Evolutionary conservation across 441 rosid species (phyloP).

Genomic region (Corymbia citriodora): DNA sequence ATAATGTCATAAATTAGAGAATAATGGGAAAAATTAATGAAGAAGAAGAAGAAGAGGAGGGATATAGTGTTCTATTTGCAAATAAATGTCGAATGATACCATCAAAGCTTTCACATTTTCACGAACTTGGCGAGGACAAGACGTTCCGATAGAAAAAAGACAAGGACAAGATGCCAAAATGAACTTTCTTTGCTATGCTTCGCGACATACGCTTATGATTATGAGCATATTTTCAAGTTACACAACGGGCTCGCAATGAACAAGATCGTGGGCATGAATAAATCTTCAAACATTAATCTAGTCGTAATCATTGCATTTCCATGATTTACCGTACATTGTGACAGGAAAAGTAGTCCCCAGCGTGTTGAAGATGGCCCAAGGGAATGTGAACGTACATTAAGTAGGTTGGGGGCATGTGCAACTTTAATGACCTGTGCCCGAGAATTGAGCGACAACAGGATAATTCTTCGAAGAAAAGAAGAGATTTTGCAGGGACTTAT

Average conservation of each 20-base stretch:
- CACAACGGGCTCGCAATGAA: not conserved
- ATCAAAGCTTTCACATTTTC: not conserved
- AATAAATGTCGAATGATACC: not conserved
- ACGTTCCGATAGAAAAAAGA: not conserved
- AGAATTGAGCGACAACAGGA: not conserved
- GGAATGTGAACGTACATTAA: not conserved
- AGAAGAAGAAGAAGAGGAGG: not conserved
- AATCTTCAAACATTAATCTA: not conserved
- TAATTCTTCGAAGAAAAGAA: not conserved
- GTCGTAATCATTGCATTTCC: not conserved
- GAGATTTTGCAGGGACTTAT: not conserved
- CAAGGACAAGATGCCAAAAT: not conserved
- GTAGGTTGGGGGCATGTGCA: not conserved
- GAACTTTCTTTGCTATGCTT: not conserved
- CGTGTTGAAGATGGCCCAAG: not conserved
- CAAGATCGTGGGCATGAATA: not conserved
- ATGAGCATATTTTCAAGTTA: not conserved
- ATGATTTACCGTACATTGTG: not conserved
- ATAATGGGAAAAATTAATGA: not conserved
- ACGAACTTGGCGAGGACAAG: not conserved
- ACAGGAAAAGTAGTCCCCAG: not conserved
- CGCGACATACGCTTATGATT: not conserved
- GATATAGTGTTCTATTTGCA: not conserved
- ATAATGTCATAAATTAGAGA: not conserved
- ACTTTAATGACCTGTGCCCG: not conserved